Base-by-base conservation (phyloP, 495 filamentous ascomycete genomes). In the Neurospora sp. region DNA sequence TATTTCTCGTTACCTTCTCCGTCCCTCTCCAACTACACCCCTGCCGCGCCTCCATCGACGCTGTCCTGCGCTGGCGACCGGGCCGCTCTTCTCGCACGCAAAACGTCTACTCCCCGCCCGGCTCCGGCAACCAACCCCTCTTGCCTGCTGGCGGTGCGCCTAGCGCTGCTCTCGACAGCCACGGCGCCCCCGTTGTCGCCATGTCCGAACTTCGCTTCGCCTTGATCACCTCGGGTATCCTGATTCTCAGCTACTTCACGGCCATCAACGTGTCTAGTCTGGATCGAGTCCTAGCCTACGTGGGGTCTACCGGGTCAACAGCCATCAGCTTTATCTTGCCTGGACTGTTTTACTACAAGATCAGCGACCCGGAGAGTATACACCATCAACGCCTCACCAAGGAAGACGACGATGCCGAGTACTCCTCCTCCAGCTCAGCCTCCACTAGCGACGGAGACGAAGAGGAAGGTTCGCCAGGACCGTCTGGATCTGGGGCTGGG, bases 331-430 rank as follows among this genome's bases (percentile, higher is more conserved):
- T 99, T 80, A 98, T 99, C 74, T 85, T 99, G 0, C 96, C 96
- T 0, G 96, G 96, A 0, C 79, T 98, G 16, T 98, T 99, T 81
- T 99, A 98, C 84, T 98, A 98, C 86, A 98, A 98, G 82, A 98
- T 99, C 71, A 93, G 91, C 0, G 88, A 90, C 14, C 96, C 96
- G 0, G 90, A 97, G 53, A 93, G 92, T 9, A 86, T 90, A 71
- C 85, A 93, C 68, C 94, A 97, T 75, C 93, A 94, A 76, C 89
- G 91, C 10, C 82, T 97, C 20, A 85, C 93, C 75, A 97, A 97
- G 80, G 94, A 96, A 77, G 94, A 98, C 77, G 94, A 98, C 73
- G 90, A 93, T 73, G 86, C 80, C 9, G 80, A 82, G 12, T 82
- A 81, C 20, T 71, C 83, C 0, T 83, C 81, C 9, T 65, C 53